Base-by-base conservation (phyloP, 768 basidiomycete species). In the Phallus indusiatus region DNA sequence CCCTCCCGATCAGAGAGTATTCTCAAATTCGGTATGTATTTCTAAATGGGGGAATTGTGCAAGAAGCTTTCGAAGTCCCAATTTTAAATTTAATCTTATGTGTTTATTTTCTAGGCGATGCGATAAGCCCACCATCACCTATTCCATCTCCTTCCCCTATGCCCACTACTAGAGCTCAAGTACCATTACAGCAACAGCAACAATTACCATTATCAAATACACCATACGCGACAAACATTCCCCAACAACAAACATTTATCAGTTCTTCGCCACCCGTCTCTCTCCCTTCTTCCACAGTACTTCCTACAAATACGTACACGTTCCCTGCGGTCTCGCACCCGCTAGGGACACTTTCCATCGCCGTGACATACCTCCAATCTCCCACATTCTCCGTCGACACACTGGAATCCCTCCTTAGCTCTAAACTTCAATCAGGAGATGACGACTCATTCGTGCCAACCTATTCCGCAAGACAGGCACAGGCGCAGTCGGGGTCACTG, bases 381-480 rank as follows among this genome's bases (percentile, higher is more conserved):
- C 86, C 88, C 4, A 74, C 79, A 65, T 91, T 91, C 74, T 78
- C 82, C 62, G 72, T 90, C 33, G 87, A 90, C 69, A 85, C 88
- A 63, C 76, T 85, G 34, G 90, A 92, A 70, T 84, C 85, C 1
- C 72, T 90, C 1, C 74, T 91, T 5, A 89, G 86, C 2, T 85
- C 84, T 3, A 75, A 82, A 14, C 88, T 92, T 66, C 75, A 82
- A 56, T 42, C 42, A 42, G 12, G 42, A 42, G 63, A 64, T 21
- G 85, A 88, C 64, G 80, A 82, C 64, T 80, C 79, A 33, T 90
- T 90, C 66, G 81, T 85, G 0, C 89, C 88, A 0, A 90, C 89
- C 0, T 74, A 90, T 11, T 75, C 76, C 34, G 83, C 81, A 76
- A 80, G 84, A 65, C 78, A 80, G 59, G 80, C 81, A 83, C 4